A percentile compares a stretch with the other conserved stretches of the same genome.
Evolutionary conservation across 768 basidiomycete species (phyloP).

Genomic region (Baorangia bicolor): DNA sequence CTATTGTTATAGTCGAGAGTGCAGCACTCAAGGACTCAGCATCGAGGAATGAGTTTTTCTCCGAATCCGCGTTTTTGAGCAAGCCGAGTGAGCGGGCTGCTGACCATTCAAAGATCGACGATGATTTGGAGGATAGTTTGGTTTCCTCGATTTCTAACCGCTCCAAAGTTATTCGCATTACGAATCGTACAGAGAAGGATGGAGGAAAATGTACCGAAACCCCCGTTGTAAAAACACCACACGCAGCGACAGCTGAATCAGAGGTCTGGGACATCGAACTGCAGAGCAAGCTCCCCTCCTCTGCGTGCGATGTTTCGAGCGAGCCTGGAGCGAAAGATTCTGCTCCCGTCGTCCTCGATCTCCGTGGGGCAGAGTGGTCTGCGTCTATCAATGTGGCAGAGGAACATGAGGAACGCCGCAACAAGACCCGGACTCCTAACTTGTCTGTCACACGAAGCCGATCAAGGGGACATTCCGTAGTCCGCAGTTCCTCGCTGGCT

Average conservation of each 20-base stretch:
- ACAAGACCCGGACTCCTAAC: background rate
- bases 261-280: slow-evolving; percentile 58
- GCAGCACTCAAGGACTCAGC: slow-evolving; percentile 8
- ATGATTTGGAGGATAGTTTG: slow-evolving; percentile 6
- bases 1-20: background rate
- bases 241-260: slow-evolving; percentile 32
- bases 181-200: slow-evolving; percentile 1
- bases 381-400: slow-evolving; percentile 3
- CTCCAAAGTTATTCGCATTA: slow-evolving; percentile 4
- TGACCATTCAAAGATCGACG: slow-evolving; percentile 6
- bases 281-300: slow-evolving; percentile 30
- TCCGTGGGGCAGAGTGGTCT: slow-evolving; percentile 32
- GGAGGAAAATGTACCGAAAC: background rate
- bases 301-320: slow-evolving; percentile 15
- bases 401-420: background rate
- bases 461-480: background rate
- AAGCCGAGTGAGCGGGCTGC: slow-evolving; percentile 15
- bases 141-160: slow-evolving; percentile 21
- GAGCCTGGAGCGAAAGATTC: slow-evolving; percentile 13
- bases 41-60: slow-evolving; percentile 36
- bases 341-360: slow-evolving; percentile 38
- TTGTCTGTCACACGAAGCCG: background rate
- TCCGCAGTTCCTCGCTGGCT: slow-evolving; percentile 14
- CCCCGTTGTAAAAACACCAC: background rate
- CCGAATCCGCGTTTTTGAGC: slow-evolving; percentile 48